Base-by-base conservation (phyloP, 1,139 yeast species). In the Saccharomyces hybrid region DNA sequence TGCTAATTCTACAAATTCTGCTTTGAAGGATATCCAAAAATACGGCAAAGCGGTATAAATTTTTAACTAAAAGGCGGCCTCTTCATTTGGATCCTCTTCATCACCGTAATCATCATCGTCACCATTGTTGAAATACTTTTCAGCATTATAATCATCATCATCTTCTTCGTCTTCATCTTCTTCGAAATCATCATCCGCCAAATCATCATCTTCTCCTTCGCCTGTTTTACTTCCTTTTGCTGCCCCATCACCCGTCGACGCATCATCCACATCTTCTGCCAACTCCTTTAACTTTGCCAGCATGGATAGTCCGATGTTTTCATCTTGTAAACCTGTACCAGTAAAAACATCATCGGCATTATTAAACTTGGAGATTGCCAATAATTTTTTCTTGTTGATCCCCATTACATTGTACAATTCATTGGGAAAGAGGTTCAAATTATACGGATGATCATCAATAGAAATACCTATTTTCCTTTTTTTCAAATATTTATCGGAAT, bases 341-440 rank as follows among this genome's bases (percentile, higher is more conserved):
- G 67, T 62, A 51, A 64, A 63, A 29, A 64, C 53, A 51, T 79
- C 82, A 46, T 79, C 79, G 48, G 76, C 74, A 14, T 73, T 70
- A 48, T 78, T 76, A 62, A 77, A 77, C 32, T 76, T 73, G 0
- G 84, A 76, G 50, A 83, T 65, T 25, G 78, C 73, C 53, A 84
- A 69, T n/a, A 81, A 68, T 61, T 81, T 80, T 65, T 78, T 79
- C 64, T 76, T 76, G 58, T 79, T 77, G 9, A 84, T 78, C 3
- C 91, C 93, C 86, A 86, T 83, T 32, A 85, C 88, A 27, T 78
- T 72, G 61, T 87, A 84, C 55, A 93, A 74, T 68, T 93, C 98
- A 27, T 75, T 77, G 0, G 98, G 98, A 69, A 91, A 88, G 58
- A 86, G 77, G 55, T 80, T 82, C 28, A 80, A 63, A 57, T 79